Evolutionary conservation across 371 early-diverging fungal genomes (phyloP).

Genomic region (Coemansia sp.): DNA sequence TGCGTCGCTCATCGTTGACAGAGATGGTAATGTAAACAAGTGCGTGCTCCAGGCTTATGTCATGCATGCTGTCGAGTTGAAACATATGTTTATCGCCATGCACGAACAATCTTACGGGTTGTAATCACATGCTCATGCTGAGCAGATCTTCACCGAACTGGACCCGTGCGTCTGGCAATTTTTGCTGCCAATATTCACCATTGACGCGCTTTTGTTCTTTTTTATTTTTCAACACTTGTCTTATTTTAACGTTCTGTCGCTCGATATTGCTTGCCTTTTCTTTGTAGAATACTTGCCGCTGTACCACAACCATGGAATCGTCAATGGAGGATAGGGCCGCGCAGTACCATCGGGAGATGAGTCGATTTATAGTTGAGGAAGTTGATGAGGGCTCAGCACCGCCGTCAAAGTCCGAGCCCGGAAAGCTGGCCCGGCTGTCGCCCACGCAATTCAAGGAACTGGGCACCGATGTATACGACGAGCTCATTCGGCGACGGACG

Average conservation of each 20-base stretch:
- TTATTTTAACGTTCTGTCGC: neutral
- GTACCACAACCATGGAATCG: constrained; percentile 2
- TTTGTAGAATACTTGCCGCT: neutral
- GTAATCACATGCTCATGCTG: constrained; percentile 5
- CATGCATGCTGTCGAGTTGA: neutral
- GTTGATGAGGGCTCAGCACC: constrained; percentile 35
- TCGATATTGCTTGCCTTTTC: neutral
- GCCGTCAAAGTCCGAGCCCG: constrained; percentile 64
- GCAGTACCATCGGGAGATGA: constrained; percentile 51
- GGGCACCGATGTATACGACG: constrained; percentile 95
- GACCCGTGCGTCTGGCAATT: neutral
- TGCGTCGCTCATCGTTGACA: constrained; percentile 18
- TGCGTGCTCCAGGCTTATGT: neutral
- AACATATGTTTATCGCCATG: neutral
- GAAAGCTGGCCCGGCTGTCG: constrained; percentile 80
- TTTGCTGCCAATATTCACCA: neutral
- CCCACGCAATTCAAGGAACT: constrained; percentile 90
- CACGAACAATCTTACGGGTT: neutral
- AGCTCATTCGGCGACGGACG: constrained; percentile 69
- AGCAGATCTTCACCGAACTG: neutral
- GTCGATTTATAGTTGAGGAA: constrained; percentile 39
- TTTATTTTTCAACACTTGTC: neutral
- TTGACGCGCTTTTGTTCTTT: neutral
- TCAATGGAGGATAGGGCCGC: constrained; percentile 48
- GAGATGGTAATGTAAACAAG: neutral